Evolutionary conservation across 2,329 filamentous ascomycete species (phyloP).

Genomic region (Ceratocystis papillata): DNA sequence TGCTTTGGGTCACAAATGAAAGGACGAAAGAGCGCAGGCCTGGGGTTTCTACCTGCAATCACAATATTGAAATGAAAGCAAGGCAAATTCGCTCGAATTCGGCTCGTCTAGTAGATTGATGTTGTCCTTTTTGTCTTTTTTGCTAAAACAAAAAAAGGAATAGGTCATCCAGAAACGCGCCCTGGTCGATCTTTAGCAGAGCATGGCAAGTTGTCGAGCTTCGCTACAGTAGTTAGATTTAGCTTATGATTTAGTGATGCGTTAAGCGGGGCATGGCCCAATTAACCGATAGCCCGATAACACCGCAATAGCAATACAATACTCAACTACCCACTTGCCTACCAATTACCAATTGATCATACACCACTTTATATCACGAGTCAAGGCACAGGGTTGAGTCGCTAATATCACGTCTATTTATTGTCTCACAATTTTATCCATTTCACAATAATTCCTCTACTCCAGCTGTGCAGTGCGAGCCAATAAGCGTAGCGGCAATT

Average conservation of each 20-base stretch:
- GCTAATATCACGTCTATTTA: not conserved
- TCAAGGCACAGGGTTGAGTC: not conserved
- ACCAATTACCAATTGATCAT: not conserved
- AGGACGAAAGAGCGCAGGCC: not conserved
- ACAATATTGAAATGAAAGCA: not conserved
- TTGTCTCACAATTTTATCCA: not conserved
- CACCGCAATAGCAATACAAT: slow-evolving; percentile 4
- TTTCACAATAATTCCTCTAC: not conserved
- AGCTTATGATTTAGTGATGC: slow-evolving; percentile 1
- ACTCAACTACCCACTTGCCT: too few relatives aligned
- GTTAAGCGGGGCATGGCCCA: not conserved
- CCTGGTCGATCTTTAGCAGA: not conserved
- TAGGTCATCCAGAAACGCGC: not conserved
- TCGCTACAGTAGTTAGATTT: not conserved
- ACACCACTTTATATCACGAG: not conserved
- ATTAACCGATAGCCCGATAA: slow-evolving; percentile 8
- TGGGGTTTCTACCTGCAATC: not conserved
- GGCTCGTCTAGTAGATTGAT: not conserved
- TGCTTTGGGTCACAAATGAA: not conserved
- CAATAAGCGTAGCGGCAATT: too few relatives aligned
- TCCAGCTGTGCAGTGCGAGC: not conserved
- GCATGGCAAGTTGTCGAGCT: not conserved
- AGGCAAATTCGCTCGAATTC: not conserved
- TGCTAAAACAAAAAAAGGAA: not conserved
- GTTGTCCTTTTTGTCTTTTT: not conserved